Evolutionary conservation across 257 asterid species (phyloP), one percentile per base, ranked within the genome.

Genomic region (Cordia subcordata): DNA sequence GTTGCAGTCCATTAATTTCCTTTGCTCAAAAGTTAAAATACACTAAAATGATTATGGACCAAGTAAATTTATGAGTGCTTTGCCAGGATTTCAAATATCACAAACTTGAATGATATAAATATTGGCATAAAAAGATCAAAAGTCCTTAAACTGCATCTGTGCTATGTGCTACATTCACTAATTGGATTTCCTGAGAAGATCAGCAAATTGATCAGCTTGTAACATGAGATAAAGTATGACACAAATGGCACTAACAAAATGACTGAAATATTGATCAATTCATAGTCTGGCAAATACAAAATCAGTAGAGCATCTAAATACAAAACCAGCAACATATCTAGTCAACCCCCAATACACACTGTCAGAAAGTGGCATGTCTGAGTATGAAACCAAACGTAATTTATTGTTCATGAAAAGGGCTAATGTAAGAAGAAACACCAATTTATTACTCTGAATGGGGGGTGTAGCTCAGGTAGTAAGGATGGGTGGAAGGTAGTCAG

Each of bases 401-500:
- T 75, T 37, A 55, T 44, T 63, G 44, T 39, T 15, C 62, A 9
- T 18, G 19, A 46, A 57, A 47, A 50, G 38, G 5, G 47, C 53
- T 22, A 46, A 23, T 32, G 20, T 38, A 27, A 45, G 45, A 47
- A 4, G 12, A 21, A 45, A 6, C 8, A 39, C 35, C 6, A 32
- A 46, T 27, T 23, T 19, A 52, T 52, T 22, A 11, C 52, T 21
- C 47, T 8, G 47, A 8, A 42, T 42, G 15, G 15, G 12, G 44
- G 4, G 47, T 42, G 47, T 42, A 3, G n/a, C 33, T 77, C 78
- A 88, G 49, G 90, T 80, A 8, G 95, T 85, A 39, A 88, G 88
- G 68, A 88, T 88, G 1, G 94, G 90, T 0, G 95, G 95, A 44
- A 88, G 79, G 55, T 78, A 82, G 74, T 85, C 94, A 1, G 95